Evolutionary conservation across 768 basidiomycete species (phyloP).

Genomic region (Suillus brevipes): DNA sequence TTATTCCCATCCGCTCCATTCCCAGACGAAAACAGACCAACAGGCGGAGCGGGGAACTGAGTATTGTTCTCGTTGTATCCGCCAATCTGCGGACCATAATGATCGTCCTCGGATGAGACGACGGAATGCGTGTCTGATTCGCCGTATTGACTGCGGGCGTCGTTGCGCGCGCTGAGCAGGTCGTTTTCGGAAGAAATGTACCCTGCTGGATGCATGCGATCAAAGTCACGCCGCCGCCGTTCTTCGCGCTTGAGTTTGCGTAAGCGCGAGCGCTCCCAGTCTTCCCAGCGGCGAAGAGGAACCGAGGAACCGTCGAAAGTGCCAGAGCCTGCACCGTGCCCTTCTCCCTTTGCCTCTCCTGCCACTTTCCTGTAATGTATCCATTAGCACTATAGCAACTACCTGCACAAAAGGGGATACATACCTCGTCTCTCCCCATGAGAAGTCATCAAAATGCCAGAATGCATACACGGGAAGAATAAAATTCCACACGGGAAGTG

Average conservation of each 20-base stretch:
- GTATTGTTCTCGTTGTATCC: conserved; percentile 86
- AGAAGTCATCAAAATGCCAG: conserved; percentile 99
- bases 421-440: conserved; percentile 97
- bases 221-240: conserved; percentile 76
- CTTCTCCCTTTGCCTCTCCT: conserved; percentile 81
- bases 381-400: conserved; percentile 14
- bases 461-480: conserved; percentile 93
- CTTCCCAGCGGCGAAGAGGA: conserved; percentile 98
- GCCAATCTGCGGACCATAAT: conserved; percentile 95
- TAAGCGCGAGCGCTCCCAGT: conserved; percentile 95
- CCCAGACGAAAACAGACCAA: conserved; percentile 47
- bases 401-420: conserved; percentile 23
- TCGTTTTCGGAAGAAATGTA: conserved; percentile 65
- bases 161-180: conserved; percentile 54
- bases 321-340: conserved; percentile 69
- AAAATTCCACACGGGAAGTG: conserved; percentile 96
- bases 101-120: conserved; percentile 88
- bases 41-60: conserved; percentile 83
- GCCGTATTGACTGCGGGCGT: conserved; percentile 56
- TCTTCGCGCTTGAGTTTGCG: conserved; percentile 90
- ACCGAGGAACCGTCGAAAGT: conserved; percentile 57
- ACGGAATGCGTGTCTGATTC: conserved; percentile 83
- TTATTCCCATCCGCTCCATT: conserved; percentile 29
- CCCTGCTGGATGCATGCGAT: conserved; percentile 71
- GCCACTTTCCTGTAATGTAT: conserved; percentile 76